Evolutionary conservation across 2,329 filamentous ascomycete genomes (phyloP), one percentile per base, ranked within the genome.

Genomic region (Pseudogymnoascus verrucosus): DNA sequence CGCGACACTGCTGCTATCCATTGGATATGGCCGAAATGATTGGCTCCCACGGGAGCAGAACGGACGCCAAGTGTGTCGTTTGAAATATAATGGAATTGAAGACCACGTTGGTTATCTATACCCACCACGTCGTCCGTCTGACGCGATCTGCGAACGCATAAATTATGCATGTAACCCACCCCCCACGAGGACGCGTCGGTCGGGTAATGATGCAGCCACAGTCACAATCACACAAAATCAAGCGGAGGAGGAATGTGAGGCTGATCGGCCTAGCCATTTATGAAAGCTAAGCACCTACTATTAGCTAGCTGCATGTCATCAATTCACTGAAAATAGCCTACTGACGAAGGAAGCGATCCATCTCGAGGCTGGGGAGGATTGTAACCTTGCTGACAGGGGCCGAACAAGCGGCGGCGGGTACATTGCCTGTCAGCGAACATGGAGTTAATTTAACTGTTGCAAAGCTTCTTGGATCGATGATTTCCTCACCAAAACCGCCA

Each of bases 101-200:
- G 47, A 7, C 26, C 26, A 1, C 28, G 26, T 12, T 19, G 28
- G 26, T 2, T 10, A 57, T 14, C 16, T 57, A 57, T 34, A 34
- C 34, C 26, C 51, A 57, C 26, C 10, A n/a, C 51, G 16, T 28
- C 51, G 16, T 28, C 4, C 26, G n/a, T 11, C n/a, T 57, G 51
- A 57, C 51, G 51, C 26, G n/a, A 57, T 57, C 51, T 57, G 51
- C 26, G 11, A 31, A 19, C n/a, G 12, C 26, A 19, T 11, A 34
- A n/a, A 57, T 57, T 34, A 34, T 57, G 26, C n/a, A 57, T 34
- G 51, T 57, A 57, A 57, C 47, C 47, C n/a, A 57, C n/a, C 47
- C n/a, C 47, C 47, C 26, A 31, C n/a, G 44, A 10, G 26, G 4
- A 26, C 5, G 14, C 8, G 28, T 4, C 28, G n/a, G 47, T 11